Percentiles rank a stretch among this genome's conserved stretches.
Evolutionary conservation across 225 moss, liverwort and hornwort genomes (phyloP).

Genomic region (Pseudisothecium myosuroides): DNA sequence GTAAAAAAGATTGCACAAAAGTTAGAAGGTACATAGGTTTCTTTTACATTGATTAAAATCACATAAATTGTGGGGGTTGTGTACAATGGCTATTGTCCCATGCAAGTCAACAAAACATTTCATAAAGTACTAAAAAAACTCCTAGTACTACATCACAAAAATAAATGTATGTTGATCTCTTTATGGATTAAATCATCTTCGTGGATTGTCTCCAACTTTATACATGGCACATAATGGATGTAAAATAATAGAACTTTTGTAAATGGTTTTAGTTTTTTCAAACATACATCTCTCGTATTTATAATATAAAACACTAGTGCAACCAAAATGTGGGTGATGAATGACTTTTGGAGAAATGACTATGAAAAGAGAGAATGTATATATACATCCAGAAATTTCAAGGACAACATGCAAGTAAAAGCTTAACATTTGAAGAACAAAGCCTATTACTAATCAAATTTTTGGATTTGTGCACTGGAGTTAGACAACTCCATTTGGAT

Average conservation of each 20-base stretch:
- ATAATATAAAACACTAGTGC: rapidly evolving
- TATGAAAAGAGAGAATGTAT: neutral
- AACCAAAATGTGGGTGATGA: rapidly evolving
- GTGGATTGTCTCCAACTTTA: neutral
- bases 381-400: neutral
- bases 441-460: no score
- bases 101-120: neutral
- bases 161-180: rapidly evolving
- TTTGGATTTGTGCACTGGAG: no score
- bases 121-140: neutral
- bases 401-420: no score
- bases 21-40: neutral
- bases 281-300: neutral
- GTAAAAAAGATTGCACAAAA: neutral
- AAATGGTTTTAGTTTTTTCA: neutral
- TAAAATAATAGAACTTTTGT: neutral
- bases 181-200: neutral
- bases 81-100: rapidly evolving
- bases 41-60: neutral
- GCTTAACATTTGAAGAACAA: no score
- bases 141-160: rapidly evolving
- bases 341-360: neutral
- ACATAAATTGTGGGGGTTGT: rapidly evolving
- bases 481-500: no score
- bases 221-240: neutral